These are phyloP conservation scores for Taxawa tesnikishii DNA, from an alignment of 2,329 filamentous ascomycete species.

Conservation along the genomic window DNA sequence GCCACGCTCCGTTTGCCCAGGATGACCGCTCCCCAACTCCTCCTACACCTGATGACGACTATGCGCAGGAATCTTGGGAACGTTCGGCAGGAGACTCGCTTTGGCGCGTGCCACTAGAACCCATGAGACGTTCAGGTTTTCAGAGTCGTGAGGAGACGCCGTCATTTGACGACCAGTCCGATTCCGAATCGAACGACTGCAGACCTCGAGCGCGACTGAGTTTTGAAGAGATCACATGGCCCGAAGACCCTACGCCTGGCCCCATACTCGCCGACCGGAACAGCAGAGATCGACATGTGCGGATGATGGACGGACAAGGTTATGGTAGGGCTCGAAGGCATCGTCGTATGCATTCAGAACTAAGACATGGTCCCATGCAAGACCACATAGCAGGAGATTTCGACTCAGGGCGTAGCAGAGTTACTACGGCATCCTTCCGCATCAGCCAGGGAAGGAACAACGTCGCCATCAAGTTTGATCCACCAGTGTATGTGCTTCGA, in stretches of 20 bases:
- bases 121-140: too few relatives aligned
- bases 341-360: too few relatives aligned
- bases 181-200: constrained; percentile 1
- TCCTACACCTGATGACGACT: constrained; percentile 1
- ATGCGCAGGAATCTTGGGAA: constrained; percentile 4
- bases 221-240: constrained; percentile 8
- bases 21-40: constrained; percentile 2
- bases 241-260: constrained; percentile 8
- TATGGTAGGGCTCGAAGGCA: too few relatives aligned
- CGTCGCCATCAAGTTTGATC: constrained; percentile 77
- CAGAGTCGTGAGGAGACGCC: constrained; percentile 2
- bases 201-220: constrained; percentile 3
- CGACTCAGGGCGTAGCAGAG: too few relatives aligned
- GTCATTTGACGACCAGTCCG: not conserved
- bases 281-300: constrained; percentile 5
- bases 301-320: too few relatives aligned
- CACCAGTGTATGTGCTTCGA: constrained; percentile 49
- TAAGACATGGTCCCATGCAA: too few relatives aligned
- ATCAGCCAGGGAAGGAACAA: constrained; percentile 73
- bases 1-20: constrained; percentile 5
- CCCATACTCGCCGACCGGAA: constrained; percentile 7
- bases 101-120: constrained; percentile 7
- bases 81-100: too few relatives aligned
- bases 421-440: constrained; percentile 61
- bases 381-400: too few relatives aligned